phyloP scores from a whole-genome alignment of 1,284 basidiomycete genomes.

The Boletus mariae region DNA sequence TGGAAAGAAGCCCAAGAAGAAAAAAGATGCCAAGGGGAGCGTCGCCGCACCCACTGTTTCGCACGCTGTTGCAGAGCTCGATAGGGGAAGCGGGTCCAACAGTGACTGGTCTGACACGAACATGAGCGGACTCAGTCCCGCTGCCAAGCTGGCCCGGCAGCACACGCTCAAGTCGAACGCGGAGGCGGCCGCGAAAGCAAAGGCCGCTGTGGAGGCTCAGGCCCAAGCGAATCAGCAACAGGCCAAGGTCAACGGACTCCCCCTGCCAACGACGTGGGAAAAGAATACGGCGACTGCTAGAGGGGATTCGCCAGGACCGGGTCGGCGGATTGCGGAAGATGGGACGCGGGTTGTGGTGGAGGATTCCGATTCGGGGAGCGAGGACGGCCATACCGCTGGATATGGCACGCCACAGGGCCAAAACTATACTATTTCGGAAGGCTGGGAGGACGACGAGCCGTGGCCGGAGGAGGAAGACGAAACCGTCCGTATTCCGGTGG shows the following conservation, averaged over 20 bases:
- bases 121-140: slow-evolving; percentile 82
- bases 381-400: slow-evolving; percentile 38
- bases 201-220: slow-evolving; percentile 56
- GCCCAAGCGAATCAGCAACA: slow-evolving; percentile 42
- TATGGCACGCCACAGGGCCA: slow-evolving; percentile 29
- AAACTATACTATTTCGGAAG: slow-evolving; percentile 45
- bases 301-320: slow-evolving; percentile 43
- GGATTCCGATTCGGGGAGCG: slow-evolving; percentile 59
- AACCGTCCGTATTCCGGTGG: slow-evolving; percentile 51
- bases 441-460: slow-evolving; percentile 70
- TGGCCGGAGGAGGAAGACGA: slow-evolving; percentile 70
- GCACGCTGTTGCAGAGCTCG: slow-evolving; percentile 83
- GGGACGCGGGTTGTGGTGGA: slow-evolving; percentile 67
- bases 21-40: slow-evolving; percentile 58
- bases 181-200: slow-evolving; percentile 72
- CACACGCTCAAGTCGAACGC: slow-evolving; percentile 85
- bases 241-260: slow-evolving; percentile 36
- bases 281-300: slow-evolving; percentile 67
- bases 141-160: slow-evolving; percentile 86
- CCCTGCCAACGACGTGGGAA: slow-evolving; percentile 72
- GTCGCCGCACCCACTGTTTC: slow-evolving; percentile 76
- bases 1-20: slow-evolving; percentile 45
- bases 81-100: slow-evolving; percentile 47
- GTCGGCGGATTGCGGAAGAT: slow-evolving; percentile 56
- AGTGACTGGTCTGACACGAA: slow-evolving; percentile 54